phyloP scores from a whole-genome alignment of 2,329 filamentous ascomycete species.

The Gaeumannomyces sp. region DNA sequence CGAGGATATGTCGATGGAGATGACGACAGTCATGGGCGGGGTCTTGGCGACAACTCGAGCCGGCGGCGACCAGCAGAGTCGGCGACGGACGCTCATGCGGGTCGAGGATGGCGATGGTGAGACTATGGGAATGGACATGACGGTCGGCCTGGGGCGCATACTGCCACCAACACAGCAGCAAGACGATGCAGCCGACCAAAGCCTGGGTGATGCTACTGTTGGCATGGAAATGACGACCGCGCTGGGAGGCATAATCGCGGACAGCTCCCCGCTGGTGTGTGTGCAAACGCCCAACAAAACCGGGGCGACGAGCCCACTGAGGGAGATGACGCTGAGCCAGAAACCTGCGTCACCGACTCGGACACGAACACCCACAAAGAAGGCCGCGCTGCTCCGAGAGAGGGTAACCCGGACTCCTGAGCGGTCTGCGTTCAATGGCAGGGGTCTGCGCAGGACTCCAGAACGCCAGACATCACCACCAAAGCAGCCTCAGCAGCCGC shows the following conservation, averaged over 20 bases:
- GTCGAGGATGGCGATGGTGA: constrained; percentile 17
- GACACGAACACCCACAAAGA: constrained; percentile 43
- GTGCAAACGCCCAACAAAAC: background rate
- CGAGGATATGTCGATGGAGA: constrained; percentile 74
- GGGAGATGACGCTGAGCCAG: background rate
- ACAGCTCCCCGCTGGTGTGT: background rate
- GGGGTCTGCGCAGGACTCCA: constrained; percentile 42
- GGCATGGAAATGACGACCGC: constrained; percentile 4
- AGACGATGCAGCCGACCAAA: background rate
- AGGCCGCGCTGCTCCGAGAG: constrained; percentile 22
- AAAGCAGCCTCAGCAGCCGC: constrained; percentile 9
- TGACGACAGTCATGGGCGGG: constrained; percentile 60
- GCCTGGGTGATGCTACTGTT: background rate
- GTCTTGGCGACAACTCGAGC: constrained; percentile 30
- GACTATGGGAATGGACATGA: constrained; percentile 60
- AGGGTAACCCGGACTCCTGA: constrained; percentile 46
- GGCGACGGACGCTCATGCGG: constrained; percentile 19
- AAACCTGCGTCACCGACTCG: constrained; percentile 28
- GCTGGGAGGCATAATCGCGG: constrained; percentile 1
- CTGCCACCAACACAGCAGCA: constrained; percentile 24
- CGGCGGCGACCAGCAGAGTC: constrained; percentile 15
- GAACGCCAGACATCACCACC: constrained; percentile 21
- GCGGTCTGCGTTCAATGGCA: constrained; percentile 48
- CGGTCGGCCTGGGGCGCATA: constrained; percentile 57
- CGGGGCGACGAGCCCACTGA: background rate